Evolutionary conservation across 2,329 filamentous ascomycete species (phyloP).

Genomic region (Claviceps monticola): DNA sequence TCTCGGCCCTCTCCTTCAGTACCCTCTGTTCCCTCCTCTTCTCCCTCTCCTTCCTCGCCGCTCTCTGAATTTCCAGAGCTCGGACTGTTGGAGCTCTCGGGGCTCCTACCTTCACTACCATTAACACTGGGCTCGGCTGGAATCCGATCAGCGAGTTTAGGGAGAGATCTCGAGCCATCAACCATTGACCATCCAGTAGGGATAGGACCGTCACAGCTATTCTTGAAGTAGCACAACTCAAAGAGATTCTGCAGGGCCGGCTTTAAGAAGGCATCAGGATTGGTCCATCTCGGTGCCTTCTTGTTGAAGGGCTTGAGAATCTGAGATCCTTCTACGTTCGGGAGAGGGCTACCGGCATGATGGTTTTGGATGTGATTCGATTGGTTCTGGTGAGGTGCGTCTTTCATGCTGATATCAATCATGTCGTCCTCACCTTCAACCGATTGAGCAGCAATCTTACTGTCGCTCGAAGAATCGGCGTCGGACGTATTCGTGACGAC

Average conservation of each 20-base stretch:
- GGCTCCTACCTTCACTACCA: conserved; percentile 37
- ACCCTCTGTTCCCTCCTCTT: conserved; percentile 12
- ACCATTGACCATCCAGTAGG: conserved; percentile 57
- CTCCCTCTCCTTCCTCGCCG: conserved; percentile 36
- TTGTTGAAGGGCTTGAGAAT: conserved; percentile 34
- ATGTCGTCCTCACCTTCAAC: conserved; percentile 82
- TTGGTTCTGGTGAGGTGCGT: conserved; percentile 23
- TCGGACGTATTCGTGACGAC: conserved; percentile 51
- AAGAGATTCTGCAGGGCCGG: conserved; percentile 59
- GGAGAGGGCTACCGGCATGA: conserved; percentile 4
- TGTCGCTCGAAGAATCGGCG: conserved; percentile 52
- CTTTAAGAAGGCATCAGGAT: conserved; percentile 43
- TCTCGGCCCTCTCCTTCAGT: conserved; percentile 31
- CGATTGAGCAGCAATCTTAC: conserved; percentile 61
- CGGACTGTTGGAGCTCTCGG: conserved; percentile 31
- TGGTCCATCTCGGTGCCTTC: conserved; percentile 38
- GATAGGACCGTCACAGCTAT: conserved; percentile 39
- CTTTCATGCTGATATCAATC: conserved; percentile 78
- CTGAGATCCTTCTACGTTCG: conserved; percentile 11
- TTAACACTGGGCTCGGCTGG: conserved; percentile 24
- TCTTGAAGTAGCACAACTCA: conserved; percentile 53
- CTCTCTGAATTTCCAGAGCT: conserved; percentile 37
- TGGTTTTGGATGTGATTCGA: not conserved
- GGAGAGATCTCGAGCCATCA: conserved; percentile 43
- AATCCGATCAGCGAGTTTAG: conserved; percentile 34